A percentile compares a stretch with the other conserved stretches of the same genome.
These are phyloP conservation scores for Talaromyces borbonicus DNA, from an alignment of 495 filamentous ascomycete genomes.

Conservation along the genomic window DNA sequence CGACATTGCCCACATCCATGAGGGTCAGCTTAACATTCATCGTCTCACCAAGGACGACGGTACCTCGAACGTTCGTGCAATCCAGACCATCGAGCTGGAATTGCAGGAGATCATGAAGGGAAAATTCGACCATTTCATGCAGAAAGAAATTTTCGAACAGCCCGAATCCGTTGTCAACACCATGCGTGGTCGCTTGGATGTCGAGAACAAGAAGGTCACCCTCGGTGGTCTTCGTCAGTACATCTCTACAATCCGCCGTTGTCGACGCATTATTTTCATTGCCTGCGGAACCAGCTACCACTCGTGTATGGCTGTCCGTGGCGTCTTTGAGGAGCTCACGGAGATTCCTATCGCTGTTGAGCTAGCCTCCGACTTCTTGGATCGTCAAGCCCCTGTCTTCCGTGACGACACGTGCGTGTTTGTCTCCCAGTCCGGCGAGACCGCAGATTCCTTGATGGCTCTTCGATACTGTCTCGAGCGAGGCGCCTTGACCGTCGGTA, in stretches of 20 bases:
- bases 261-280: slow-evolving; percentile 94
- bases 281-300: slow-evolving; percentile 97
- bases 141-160: slow-evolving; percentile 99
- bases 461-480: slow-evolving; percentile 95
- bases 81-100: slow-evolving; percentile 96
- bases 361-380: slow-evolving; percentile 94
- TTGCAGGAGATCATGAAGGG: slow-evolving; percentile 99
- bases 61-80: slow-evolving; percentile 89
- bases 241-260: slow-evolving; percentile 90
- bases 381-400: slow-evolving; percentile 97
- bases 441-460: slow-evolving; percentile 95
- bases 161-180: slow-evolving; percentile 98
- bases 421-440: slow-evolving; percentile 97
- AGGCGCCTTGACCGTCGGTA: slow-evolving; percentile 90
- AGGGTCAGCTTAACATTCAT: slow-evolving; percentile 97
- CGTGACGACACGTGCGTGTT: slow-evolving; percentile 98
- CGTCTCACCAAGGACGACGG: slow-evolving; percentile 94
- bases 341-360: slow-evolving; percentile 97
- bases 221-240: slow-evolving; percentile 93
- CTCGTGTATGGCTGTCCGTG: slow-evolving; percentile 98
- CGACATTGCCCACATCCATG: slow-evolving; percentile 98
- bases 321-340: slow-evolving; percentile 93
- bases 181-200: slow-evolving; percentile 95
- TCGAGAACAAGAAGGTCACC: slow-evolving; percentile 85
- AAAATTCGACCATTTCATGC: slow-evolving; percentile 99